phyloP scores from a whole-genome alignment of 2,329 filamentous ascomycete genomes.

The Sodiomyces alkalinus region DNA sequence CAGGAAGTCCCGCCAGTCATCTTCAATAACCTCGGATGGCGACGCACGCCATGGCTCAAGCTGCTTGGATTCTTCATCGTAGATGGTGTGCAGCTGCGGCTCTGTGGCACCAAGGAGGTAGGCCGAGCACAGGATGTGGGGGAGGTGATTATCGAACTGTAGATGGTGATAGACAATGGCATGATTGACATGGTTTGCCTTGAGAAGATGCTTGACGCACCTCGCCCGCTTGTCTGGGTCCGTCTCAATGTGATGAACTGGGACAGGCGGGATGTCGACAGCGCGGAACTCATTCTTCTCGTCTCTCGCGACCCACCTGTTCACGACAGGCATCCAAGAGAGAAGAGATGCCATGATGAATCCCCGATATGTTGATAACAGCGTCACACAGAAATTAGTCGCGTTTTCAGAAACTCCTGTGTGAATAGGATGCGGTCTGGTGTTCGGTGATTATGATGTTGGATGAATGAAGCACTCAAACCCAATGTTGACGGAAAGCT shows the following conservation, averaged over 20 bases:
- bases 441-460: too few species aligned
- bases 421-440: too few species aligned
- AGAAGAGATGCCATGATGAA: slow-evolving; percentile 17
- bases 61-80: slow-evolving; percentile 56
- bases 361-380: too few species aligned
- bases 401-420: too few species aligned
- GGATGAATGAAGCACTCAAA: too few species aligned
- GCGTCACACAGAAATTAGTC: too few species aligned
- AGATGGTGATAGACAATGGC: slow-evolving; percentile 65
- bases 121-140: slow-evolving; percentile 70
- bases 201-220: slow-evolving; percentile 78
- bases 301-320: slow-evolving; percentile 17
- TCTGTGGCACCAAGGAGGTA: slow-evolving; percentile 69
- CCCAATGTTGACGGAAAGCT: too few species aligned
- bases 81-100: slow-evolving; percentile 62
- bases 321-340: slow-evolving; percentile 24
- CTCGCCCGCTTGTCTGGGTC: slow-evolving; percentile 63
- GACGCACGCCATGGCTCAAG: slow-evolving; percentile 74
- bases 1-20: slow-evolving; percentile 78
- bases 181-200: slow-evolving; percentile 83
- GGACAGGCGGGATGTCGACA: slow-evolving; percentile 49
- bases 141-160: slow-evolving; percentile 67
- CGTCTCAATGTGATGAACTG: slow-evolving; percentile 68
- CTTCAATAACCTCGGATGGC: slow-evolving; percentile 64
- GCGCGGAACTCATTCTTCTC: slow-evolving; percentile 16